Evolutionary conservation across 768 basidiomycete genomes (phyloP).

Genomic region (Pleurotus eryngii): DNA sequence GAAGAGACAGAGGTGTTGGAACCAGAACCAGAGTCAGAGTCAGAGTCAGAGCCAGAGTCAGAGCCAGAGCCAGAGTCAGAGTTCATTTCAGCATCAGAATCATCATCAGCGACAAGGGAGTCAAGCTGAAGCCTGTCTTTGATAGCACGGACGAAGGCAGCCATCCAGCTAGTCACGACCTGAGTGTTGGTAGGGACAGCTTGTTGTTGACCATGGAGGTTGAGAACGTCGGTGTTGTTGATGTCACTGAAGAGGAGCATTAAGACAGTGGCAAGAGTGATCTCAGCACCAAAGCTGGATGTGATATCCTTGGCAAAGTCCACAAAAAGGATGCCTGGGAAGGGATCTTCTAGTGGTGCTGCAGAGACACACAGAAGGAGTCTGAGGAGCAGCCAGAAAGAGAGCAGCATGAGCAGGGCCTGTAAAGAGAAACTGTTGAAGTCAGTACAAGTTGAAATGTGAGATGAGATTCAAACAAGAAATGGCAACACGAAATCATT

Average conservation of each 20-base stretch:
- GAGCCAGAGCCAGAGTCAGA: no score
- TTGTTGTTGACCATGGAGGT: neutral
- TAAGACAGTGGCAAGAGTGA: conserved; percentile 3
- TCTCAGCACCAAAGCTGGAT: neutral
- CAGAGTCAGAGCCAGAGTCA: neutral
- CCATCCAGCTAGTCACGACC: neutral
- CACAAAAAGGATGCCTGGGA: conserved; percentile 5
- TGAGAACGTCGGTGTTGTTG: conserved; percentile 4
- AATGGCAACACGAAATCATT: neutral
- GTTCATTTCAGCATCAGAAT: neutral
- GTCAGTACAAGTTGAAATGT: no score
- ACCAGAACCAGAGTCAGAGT: neutral
- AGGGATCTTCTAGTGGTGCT: neutral
- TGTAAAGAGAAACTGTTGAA: no score
- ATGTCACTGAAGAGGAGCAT: conserved; percentile 1
- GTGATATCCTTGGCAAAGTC: neutral
- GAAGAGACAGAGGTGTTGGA: neutral
- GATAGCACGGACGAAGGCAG: neutral
- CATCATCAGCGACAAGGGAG: neutral
- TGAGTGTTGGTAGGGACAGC: neutral
- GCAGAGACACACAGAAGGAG: neutral
- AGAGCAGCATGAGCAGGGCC: no score
- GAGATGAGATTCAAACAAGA: neutral
- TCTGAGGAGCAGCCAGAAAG: neutral
- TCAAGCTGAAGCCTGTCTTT: neutral